Percentiles rank a stretch among this genome's conserved stretches.
These are phyloP conservation scores for Penicillium antarcticum DNA, from an alignment of 495 filamentous ascomycete genomes.

Conservation along the genomic window DNA sequence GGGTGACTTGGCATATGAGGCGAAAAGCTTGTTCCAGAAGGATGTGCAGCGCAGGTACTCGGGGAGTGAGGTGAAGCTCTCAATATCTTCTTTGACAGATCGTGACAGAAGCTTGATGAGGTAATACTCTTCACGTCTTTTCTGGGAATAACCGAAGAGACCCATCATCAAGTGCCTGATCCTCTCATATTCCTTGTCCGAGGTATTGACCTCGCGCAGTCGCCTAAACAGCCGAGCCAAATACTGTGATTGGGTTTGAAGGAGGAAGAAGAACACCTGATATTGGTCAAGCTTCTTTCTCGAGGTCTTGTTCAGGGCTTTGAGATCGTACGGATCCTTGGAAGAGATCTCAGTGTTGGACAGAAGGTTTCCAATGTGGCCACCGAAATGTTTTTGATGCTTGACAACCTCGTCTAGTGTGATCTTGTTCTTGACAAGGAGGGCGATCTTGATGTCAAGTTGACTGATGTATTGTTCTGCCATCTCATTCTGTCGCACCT, in stretches of 20 bases:
- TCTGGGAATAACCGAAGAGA: conserved; percentile 95
- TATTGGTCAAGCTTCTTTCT: conserved; percentile 93
- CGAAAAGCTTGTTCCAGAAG: conserved; percentile 86
- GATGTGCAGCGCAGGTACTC: conserved; percentile 88
- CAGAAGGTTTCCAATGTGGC: conserved; percentile 80
- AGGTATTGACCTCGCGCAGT: conserved; percentile 76
- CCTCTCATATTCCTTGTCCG: conserved; percentile 89
- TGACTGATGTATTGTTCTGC: conserved; percentile 98
- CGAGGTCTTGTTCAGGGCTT: conserved; percentile 94
- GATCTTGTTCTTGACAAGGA: conserved; percentile 99
- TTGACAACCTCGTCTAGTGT: conserved; percentile 96
- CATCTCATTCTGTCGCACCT: conserved; percentile 94
- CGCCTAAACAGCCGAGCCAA: conserved; percentile 82
- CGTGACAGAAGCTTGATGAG: conserved; percentile 82
- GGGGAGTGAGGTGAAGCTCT: conserved; percentile 65
- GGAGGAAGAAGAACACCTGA: conserved; percentile 94
- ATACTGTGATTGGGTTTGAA: conserved; percentile 96
- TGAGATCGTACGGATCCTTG: conserved; percentile 90
- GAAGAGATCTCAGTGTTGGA: conserved; percentile 84
- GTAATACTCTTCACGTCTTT: conserved; percentile 94
- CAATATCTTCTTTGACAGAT: conserved; percentile 84
- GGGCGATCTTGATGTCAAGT: conserved; percentile 96
- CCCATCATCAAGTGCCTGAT: conserved; percentile 95
- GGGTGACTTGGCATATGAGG: conserved; percentile 86
- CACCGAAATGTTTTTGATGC: conserved; percentile 95